These are phyloP conservation scores for Eustoma russellianum DNA, from an alignment of 257 asterid genomes.

Conservation along the genomic window DNA sequence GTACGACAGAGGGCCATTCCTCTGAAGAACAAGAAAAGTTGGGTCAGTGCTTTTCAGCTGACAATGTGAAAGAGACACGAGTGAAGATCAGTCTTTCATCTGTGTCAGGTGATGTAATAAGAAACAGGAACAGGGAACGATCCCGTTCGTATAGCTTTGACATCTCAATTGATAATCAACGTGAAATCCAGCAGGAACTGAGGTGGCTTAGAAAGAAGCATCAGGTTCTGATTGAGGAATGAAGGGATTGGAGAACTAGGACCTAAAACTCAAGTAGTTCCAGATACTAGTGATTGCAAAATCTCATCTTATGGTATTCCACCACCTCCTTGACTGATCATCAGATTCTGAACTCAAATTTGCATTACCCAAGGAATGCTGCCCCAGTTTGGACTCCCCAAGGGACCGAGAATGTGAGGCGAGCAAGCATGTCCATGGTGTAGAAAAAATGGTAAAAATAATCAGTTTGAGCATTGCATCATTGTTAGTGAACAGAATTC, in stretches of 20 bases:
- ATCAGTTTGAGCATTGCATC: constrained; percentile 13
- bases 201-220: constrained; percentile 34
- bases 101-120: neutral
- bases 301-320: neutral
- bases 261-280: constrained; percentile 7
- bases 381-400: constrained; percentile 31
- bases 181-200: constrained; percentile 29
- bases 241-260: constrained; percentile 19
- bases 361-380: constrained; percentile 13
- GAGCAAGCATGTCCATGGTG: constrained; percentile 12
- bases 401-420: constrained; percentile 30
- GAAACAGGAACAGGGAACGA: constrained; percentile 7
- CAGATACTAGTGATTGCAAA: constrained; percentile 3
- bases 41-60: constrained; percentile 10
- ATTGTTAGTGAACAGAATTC: constrained; percentile 20
- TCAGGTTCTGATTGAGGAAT: constrained; percentile 20
- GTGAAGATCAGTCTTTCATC: constrained; percentile 4
- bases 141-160: constrained; percentile 14
- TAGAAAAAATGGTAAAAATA: constrained; percentile 13
- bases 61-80: constrained; percentile 9
- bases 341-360: constrained; percentile 5
- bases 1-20: constrained; percentile 21
- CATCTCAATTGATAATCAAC: constrained; percentile 17
- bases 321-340: constrained; percentile 7
- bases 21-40: constrained; percentile 24